phyloP scores from a whole-genome alignment of 305 asterid species.

The Stenogyne calaminthoides region DNA sequence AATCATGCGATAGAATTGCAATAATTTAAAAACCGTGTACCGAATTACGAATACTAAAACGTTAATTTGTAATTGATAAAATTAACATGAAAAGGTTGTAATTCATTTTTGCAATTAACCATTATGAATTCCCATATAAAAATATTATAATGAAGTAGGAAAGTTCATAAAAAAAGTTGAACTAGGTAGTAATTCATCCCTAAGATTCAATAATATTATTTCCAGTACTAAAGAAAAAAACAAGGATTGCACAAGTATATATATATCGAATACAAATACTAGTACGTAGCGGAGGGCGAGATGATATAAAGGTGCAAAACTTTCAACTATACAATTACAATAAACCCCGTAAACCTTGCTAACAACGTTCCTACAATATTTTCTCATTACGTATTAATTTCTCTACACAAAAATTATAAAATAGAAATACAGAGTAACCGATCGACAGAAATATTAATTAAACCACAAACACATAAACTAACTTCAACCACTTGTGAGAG shows the following conservation, averaged over 20 bases:
- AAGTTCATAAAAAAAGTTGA: no score
- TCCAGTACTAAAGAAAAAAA: slow-evolving; percentile 11
- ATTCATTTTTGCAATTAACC: no score
- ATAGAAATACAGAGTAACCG: background rate
- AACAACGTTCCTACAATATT: slow-evolving; percentile 32
- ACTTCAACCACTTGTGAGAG: background rate
- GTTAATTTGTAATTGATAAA: no score
- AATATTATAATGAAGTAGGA: no score
- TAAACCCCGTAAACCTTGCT: slow-evolving; percentile 37
- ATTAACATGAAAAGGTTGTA: no score
- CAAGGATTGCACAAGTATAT: slow-evolving; percentile 15
- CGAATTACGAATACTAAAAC: no score
- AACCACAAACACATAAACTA: background rate
- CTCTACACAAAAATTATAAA: slow-evolving; percentile 22
- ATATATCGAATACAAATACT: background rate
- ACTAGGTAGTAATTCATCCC: no score
- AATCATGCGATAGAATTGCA: no score
- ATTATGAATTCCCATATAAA: no score
- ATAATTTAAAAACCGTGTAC: no score
- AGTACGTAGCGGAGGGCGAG: background rate
- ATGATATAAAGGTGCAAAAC: slow-evolving; percentile 25
- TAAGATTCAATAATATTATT: no score
- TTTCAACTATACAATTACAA: slow-evolving; percentile 39
- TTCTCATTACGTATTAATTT: slow-evolving; percentile 28
- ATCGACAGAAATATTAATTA: background rate